phyloP scores from a whole-genome alignment of 345 rosid genomes.

The Leavenworthia alabamica region DNA sequence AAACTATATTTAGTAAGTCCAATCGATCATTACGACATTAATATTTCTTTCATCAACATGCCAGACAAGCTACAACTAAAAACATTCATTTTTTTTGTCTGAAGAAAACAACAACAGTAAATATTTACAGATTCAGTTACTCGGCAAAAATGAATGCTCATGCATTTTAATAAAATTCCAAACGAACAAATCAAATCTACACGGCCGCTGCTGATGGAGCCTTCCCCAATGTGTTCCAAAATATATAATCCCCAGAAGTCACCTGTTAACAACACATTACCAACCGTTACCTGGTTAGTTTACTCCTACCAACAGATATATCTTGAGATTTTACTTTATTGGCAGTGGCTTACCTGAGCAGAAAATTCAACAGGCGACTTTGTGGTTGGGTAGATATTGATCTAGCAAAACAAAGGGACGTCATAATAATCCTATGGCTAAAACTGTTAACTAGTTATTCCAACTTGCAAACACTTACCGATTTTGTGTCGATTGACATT shows the following conservation, averaged over 20 bases:
- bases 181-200: background rate
- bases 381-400: constrained; percentile 77
- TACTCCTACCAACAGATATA: background rate
- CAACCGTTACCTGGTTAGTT: background rate
- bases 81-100: background rate
- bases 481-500: constrained; percentile 80
- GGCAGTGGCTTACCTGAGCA: constrained; percentile 49
- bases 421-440: background rate
- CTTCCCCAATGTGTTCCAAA: constrained; percentile 93
- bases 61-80: background rate
- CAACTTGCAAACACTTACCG: constrained; percentile 42
- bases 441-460: background rate
- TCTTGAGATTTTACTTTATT: background rate
- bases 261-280: constrained; percentile 39
- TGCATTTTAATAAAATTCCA: background rate
- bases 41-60: background rate
- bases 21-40: background rate
- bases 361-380: constrained; percentile 80
- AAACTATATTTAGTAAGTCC: background rate
- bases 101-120: background rate
- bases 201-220: constrained; percentile 57
- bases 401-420: constrained; percentile 32
- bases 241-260: constrained; percentile 73
- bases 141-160: background rate
- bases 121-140: constrained; percentile 11